A percentile compares a stretch with the other conserved stretches of the same genome.
Conservation (phyloP, 345 rosid genomes). For the Aquilaria yunnanensis region DNA sequence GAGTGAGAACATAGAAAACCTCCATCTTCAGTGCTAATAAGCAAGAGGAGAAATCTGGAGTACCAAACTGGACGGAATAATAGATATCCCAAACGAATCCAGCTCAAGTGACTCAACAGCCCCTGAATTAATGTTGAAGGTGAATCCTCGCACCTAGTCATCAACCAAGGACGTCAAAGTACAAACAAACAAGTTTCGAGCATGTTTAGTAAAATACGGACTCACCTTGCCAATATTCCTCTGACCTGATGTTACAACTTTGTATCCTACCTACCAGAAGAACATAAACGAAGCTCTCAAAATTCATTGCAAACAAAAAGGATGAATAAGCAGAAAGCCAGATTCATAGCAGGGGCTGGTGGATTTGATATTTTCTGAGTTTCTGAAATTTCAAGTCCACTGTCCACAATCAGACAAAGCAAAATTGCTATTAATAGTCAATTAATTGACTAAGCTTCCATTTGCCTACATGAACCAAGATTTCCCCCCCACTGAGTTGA, state of each 20-base stretch:
- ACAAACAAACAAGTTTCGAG: neutral
- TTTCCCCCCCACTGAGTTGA: too few species aligned
- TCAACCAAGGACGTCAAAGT: neutral
- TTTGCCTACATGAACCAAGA: too few species aligned
- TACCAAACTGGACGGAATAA: conserved; percentile 92
- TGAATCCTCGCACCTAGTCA: conserved; percentile 73
- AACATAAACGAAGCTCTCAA: conserved; percentile 19
- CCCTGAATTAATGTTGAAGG: conserved; percentile 76
- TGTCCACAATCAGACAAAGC: too few species aligned
- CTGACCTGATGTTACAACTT: conserved; percentile 58
- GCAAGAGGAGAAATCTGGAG: conserved; percentile 7
- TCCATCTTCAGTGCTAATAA: too few species aligned
- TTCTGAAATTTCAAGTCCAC: too few species aligned
- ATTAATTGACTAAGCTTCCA: too few species aligned
- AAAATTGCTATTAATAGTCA: too few species aligned
- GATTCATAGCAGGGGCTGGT: too few species aligned
- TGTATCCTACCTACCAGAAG: conserved; percentile 74
- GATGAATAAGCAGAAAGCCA: neutral
- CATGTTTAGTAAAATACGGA: neutral
- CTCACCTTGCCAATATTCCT: conserved; percentile 72
- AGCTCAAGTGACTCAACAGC: conserved; percentile 72
- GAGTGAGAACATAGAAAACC: too few species aligned
- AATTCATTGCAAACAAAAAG: conserved; percentile 1
- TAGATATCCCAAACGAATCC: conserved; percentile 81
- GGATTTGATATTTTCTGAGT: too few species aligned